Evolutionary conservation across 2,329 filamentous ascomycete genomes (phyloP).

Genomic region (Dactylellina cionopaga): DNA sequence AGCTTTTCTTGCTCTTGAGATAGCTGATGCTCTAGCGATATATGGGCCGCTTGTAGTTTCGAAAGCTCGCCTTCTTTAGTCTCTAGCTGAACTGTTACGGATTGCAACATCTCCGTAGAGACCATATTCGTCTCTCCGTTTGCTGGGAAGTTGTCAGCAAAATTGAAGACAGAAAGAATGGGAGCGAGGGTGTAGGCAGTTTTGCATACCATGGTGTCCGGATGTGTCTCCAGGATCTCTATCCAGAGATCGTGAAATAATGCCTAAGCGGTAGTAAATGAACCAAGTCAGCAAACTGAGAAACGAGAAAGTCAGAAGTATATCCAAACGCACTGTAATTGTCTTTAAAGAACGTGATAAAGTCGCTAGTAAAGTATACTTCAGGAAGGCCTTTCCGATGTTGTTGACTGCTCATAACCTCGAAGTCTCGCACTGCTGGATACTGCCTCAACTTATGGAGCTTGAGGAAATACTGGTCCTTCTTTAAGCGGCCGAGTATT

Average conservation of each 20-base stretch:
- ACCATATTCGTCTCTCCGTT: conserved; percentile 88
- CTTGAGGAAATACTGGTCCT: conserved; percentile 86
- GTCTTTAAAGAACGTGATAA: conserved; percentile 94
- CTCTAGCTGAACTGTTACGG: conserved; percentile 78
- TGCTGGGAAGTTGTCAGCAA: conserved; percentile 63
- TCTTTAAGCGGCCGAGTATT: conserved; percentile 78
- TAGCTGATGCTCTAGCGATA: conserved; percentile 67
- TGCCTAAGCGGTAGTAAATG: conserved; percentile 6
- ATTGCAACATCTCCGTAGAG: conserved; percentile 91
- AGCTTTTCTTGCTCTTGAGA: conserved; percentile 55
- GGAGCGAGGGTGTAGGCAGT: not conserved
- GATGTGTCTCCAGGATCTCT: conserved; percentile 36
- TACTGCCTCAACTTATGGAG: conserved; percentile 80
- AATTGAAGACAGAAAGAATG: not conserved
- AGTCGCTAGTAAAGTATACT: conserved; percentile 84
- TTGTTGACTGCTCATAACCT: conserved; percentile 66
- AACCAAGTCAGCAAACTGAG: not conserved
- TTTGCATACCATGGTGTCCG: conserved; percentile 25
- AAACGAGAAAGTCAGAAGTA: not conserved
- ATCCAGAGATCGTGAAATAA: conserved; percentile 32
- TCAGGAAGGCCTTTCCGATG: conserved; percentile 71
- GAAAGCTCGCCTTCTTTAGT: conserved; percentile 73
- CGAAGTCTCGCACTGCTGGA: conserved; percentile 85
- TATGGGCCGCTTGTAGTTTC: conserved; percentile 67
- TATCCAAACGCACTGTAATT: conserved; percentile 73